Percentiles rank a stretch among this genome's conserved stretches.
phyloP scores from a whole-genome alignment of 148 eudicot genomes.

The Heliamphora exappendiculata region DNA sequence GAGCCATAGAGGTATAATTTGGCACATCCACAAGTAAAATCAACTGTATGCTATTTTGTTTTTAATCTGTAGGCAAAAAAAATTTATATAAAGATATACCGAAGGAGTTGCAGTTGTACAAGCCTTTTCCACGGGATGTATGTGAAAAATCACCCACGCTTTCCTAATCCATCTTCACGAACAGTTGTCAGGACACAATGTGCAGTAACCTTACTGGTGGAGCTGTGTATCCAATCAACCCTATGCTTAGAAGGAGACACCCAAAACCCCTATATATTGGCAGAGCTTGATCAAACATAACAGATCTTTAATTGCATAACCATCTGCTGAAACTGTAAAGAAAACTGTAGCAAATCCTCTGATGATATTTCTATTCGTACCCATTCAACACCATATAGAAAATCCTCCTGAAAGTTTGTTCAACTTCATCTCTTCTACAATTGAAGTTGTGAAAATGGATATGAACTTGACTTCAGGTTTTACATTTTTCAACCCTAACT shows the following conservation, averaged over 20 bases:
- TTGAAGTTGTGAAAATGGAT: background rate
- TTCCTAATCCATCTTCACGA: too few relatives aligned
- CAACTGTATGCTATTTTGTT: background rate
- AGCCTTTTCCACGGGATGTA: too few relatives aligned
- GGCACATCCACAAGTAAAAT: background rate
- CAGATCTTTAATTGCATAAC: background rate
- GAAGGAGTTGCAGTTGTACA: too few relatives aligned
- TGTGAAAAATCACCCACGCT: too few relatives aligned
- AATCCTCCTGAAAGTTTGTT: background rate
- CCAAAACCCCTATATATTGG: background rate
- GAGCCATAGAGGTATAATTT: conserved; percentile 31
- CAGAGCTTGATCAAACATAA: background rate
- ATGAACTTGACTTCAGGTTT: background rate
- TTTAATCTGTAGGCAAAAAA: background rate
- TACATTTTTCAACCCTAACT: too few relatives aligned
- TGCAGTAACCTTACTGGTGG: background rate
- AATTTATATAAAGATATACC: too few relatives aligned
- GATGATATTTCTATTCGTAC: background rate
- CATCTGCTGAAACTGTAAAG: background rate
- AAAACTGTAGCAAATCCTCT: background rate
- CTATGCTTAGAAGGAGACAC: background rate
- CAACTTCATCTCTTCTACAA: background rate
- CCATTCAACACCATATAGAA: background rate
- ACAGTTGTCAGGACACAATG: too few relatives aligned
- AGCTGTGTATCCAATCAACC: background rate